Base-by-base conservation (phyloP, 345 rosid species). In the Eucalyptus erythrocorys region DNA sequence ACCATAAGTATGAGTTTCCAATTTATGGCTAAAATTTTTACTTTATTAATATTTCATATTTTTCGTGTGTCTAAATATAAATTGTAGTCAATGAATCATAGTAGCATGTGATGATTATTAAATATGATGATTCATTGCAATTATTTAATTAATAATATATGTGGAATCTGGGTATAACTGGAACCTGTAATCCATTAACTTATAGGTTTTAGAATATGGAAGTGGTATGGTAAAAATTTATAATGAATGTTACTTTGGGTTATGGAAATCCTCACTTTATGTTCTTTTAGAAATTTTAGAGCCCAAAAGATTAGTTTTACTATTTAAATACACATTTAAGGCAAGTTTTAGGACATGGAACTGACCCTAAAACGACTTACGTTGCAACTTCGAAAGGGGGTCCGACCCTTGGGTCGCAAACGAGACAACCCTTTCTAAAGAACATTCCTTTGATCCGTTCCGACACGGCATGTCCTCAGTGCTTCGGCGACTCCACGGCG, bases 111-210 rank as follows among this genome's bases (percentile, higher is more conserved):
- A 17, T 50, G 22, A 50, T 50, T 50, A 50, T 50, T 50, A 50
- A 49, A 50, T 17, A 50, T 17, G 8, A 17, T 17, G 22, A 7
- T 50, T 50, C 4, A 17, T 51, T 7, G 2, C 5, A 51, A 21
- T 19, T 51, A 21, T 51, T 51, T 51, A 51, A 51, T 51, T 51
- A 51, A 51, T 51, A 51, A 51, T 19, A 51, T 0, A 19, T 0
- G 10, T 51, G 5, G 0, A 51, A 51, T 51, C 0, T 1, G 2
- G 4, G 4, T 51, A 51, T 51, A 51, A 51, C 0, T 21, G 1
- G 2, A 3, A 21, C 26, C 0, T 21, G 0, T 51, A 21, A 21
- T 3, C 19, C 26, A 21, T 51, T 51, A 21, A 51, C 0, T 51
- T 51, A 1, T 51, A 21, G 2, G 0, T 51, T 51, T 2, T 2